Base-by-base conservation (phyloP, 257 asterid species). In the Solanum sejunctum region DNA sequence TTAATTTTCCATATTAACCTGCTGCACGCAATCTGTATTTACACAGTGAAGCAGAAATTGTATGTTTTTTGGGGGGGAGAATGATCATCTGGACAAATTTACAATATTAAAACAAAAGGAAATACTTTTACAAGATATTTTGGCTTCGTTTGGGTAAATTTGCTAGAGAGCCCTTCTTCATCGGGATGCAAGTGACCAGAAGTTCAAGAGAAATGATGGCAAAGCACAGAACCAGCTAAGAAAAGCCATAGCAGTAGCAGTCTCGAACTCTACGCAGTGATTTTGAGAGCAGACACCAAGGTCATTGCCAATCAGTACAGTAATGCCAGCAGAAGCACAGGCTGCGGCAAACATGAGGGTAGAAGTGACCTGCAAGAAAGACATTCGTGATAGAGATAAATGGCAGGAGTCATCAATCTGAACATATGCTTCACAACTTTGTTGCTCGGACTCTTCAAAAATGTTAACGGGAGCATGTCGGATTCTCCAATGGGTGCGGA, bases 281-380 rank as follows among this genome's bases (percentile, higher is more conserved):
- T 95, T 96, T 88, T 84, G 91, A 56, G 87, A 87, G 80, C 99
- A 96, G 32, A 88, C 91, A 17, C 93, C 95, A 10, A 95, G 92
- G 85, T 96, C 98, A 20, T 95, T 95, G 78, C 98, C 97, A 0
- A 96, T 93, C 28, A 96, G 94, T 67, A 96, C 99, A 8, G 99
- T 96, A 77, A 96, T 96, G 88, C 99, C 99, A 12, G 99, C 99
- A 75, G 98, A 93, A 63, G 98, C 98, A 88, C 98, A 95, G 21
- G 98, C 99, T 83, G 98, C 98, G 7, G 98, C 97, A 91, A 96
- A 96, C 57, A 92, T 96, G 78, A 96, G 94, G 91, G 97, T 96
- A 45, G 94, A 93, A 18, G 93, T 89, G 78, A 95, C 98, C 98
- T 96, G 94, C 92, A 90, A 70, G 81, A 77, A 18, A 71, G 69